These are phyloP conservation scores for Epichloe brachyelytri DNA, from an alignment of 2,329 filamentous ascomycete species.

Conservation along the genomic window DNA sequence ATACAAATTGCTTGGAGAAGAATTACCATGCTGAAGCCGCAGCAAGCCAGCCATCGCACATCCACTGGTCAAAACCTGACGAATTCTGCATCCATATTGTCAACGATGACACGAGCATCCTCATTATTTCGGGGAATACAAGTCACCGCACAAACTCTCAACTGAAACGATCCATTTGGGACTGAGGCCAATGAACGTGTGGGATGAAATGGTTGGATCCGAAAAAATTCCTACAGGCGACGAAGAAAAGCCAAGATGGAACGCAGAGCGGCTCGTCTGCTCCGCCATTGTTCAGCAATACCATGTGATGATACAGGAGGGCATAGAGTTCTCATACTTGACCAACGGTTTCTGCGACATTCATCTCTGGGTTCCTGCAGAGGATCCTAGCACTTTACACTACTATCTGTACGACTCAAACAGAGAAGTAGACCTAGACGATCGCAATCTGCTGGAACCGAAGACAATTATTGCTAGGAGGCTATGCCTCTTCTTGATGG, in stretches of 20 bases:
- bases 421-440: background rate
- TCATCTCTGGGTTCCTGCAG: background rate
- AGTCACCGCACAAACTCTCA: slow-evolving; percentile 1
- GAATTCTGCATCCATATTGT: background rate
- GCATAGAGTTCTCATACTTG: background rate
- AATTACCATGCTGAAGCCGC: background rate
- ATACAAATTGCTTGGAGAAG: background rate
- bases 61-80: background rate
- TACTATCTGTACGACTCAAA: background rate
- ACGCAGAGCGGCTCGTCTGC: slow-evolving; percentile 2
- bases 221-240: background rate
- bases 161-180: background rate
- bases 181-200: background rate
- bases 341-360: slow-evolving; percentile 1
- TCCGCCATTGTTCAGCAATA: slow-evolving; percentile 4
- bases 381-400: background rate
- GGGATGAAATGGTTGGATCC: background rate
- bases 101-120: background rate
- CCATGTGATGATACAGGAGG: slow-evolving; percentile 6
- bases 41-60: background rate
- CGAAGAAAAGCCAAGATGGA: background rate
- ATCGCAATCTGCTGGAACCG: background rate
- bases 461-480: background rate
- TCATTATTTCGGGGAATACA: background rate
- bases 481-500: background rate